Evolutionary conservation across 2,329 filamentous ascomycete genomes (phyloP), one percentile per base, ranked within the genome.

Genomic region (Elsinoe necatrix): DNA sequence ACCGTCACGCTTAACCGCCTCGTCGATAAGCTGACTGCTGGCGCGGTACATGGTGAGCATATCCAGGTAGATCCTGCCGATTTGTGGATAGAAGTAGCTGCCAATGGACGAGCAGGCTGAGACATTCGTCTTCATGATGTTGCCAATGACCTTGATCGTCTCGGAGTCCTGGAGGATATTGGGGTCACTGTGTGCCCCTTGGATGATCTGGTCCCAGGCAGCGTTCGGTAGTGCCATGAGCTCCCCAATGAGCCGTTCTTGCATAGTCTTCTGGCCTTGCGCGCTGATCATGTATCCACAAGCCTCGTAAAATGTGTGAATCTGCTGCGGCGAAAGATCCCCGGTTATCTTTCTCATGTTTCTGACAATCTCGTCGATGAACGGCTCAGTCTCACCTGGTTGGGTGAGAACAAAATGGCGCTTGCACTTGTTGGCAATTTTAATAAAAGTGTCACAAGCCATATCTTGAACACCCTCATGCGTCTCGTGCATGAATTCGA

Each of bases 51-150:
- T 98, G 66, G 93, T 92, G 57, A 98, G 77, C 92, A 98, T 97
- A 69, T 98, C 93, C 63, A 95, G 84, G 72, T 97, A 98, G 64
- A 98, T 97, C 57, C 90, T 86, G 39, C 92, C 93, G 64, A 98
- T 95, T 70, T 98, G 93, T 11, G 93, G 92, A 68, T 95, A 96
- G 72, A 98, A 98, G 74, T 97, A 98, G 54, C 89, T 84, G 31
- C 95, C 93, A 58, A 98, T 93, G 0, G 93, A 97, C 34, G 88
- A 89, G 72, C 93, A 98, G 34, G 93, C 93, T n/a, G 95, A 92
- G 3, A 98, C 93, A 66, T 98, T 98, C 0, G 93, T 98, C 81
- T 98, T 98, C 93, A 98, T 98, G 69, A 98, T 96, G 73, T 98
- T 98, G 63, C 93, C 93, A 61, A 98, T 91, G 63, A 98, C 85